Evolutionary conservation across 1,284 basidiomycete genomes (phyloP).

Genomic region (Tylopilus sp.): DNA sequence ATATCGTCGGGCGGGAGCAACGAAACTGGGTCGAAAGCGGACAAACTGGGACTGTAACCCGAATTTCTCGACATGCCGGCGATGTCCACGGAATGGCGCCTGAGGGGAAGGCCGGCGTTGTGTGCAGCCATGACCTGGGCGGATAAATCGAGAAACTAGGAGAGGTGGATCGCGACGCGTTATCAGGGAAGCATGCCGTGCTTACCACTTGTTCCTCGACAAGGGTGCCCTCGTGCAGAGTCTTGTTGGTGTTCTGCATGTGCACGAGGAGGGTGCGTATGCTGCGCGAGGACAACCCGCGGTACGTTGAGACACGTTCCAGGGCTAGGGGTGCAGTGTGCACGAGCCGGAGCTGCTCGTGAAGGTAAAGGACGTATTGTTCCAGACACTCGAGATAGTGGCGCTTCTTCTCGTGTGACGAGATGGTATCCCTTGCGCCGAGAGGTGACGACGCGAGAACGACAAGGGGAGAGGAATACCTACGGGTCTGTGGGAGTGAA

Average conservation of each 20-base stretch:
- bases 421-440: constrained; percentile 57
- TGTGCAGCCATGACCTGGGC: constrained; percentile 31
- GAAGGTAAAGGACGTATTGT: constrained; percentile 63
- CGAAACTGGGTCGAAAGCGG: constrained; percentile 17
- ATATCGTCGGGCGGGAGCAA: constrained; percentile 20
- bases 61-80: constrained; percentile 13
- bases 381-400: constrained; percentile 71
- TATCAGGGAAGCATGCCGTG: neutral
- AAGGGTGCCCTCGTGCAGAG: constrained; percentile 47
- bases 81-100: constrained; percentile 33
- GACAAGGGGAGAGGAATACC: constrained; percentile 23
- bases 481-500: constrained; percentile 61
- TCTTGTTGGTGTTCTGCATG: constrained; percentile 55
- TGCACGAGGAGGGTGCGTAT: constrained; percentile 59
- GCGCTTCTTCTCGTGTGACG: constrained; percentile 74
- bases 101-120: constrained; percentile 23
- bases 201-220: constrained; percentile 56
- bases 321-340: constrained; percentile 49
- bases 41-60: constrained; percentile 12
- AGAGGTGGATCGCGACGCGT: neutral
- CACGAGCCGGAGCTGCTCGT: constrained; percentile 55
- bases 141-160: constrained; percentile 33
- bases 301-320: constrained; percentile 54
- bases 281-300: constrained; percentile 59
- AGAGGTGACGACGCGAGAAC: neutral